These are phyloP conservation scores for Dryadomyces quercus-mongolicae DNA, from an alignment of 2,329 filamentous ascomycete genomes.

Conservation along the genomic window DNA sequence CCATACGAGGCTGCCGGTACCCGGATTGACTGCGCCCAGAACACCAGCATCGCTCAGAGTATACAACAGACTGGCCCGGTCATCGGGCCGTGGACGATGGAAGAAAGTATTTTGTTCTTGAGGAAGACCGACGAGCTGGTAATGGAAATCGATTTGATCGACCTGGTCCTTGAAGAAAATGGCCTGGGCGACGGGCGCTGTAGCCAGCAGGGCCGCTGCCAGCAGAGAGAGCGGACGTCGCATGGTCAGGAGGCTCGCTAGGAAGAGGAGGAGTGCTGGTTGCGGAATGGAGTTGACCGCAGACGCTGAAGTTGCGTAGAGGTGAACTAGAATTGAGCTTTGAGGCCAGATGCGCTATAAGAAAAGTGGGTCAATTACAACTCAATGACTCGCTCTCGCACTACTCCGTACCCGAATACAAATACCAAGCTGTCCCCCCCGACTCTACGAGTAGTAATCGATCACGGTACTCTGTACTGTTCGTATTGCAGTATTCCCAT, in stretches of 20 bases:
- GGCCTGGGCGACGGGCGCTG: slow-evolving; percentile 40
- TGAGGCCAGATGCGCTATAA: too few relatives aligned
- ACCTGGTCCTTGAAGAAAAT: slow-evolving; percentile 76
- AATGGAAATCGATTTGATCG: slow-evolving; percentile 83
- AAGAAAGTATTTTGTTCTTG: slow-evolving; percentile 83
- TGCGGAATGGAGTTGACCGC: too few relatives aligned
- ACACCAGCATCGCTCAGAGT: slow-evolving; percentile 77
- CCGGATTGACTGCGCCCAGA: slow-evolving; percentile 79
- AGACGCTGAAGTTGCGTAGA: too few relatives aligned
- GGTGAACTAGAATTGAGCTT: too few relatives aligned
- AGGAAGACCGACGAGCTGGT: slow-evolving; percentile 75
- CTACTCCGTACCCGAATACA: background rate
- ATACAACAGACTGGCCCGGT: slow-evolving; percentile 82
- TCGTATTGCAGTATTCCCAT: too few relatives aligned
- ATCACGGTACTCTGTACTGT: background rate
- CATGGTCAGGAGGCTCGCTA: background rate
- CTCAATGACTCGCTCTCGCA: too few relatives aligned
- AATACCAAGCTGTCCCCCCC: too few relatives aligned
- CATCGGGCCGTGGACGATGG: slow-evolving; percentile 69
- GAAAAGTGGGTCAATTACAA: background rate
- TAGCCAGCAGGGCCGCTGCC: slow-evolving; percentile 6
- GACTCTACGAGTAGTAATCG: too few relatives aligned
- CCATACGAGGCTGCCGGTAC: slow-evolving; percentile 76
- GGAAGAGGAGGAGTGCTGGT: too few relatives aligned
- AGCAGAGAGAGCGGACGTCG: background rate